Evolutionary conservation across 2,329 filamentous ascomycete genomes (phyloP).

Genomic region (Tolypocladium inflatum): DNA sequence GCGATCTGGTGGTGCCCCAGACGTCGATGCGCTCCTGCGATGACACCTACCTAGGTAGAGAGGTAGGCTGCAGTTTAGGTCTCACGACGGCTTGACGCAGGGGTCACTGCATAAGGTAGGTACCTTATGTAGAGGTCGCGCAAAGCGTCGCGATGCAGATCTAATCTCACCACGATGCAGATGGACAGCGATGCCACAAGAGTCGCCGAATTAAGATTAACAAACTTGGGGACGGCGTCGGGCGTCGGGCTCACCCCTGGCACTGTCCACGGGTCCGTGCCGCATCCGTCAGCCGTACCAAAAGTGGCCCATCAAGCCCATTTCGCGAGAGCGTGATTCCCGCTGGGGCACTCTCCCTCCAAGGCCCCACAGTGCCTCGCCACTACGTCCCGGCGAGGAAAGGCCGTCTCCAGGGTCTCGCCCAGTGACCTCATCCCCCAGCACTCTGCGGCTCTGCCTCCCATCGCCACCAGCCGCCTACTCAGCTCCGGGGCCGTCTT

Average conservation of each 20-base stretch:
- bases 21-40: neutral
- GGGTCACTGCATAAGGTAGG: neutral
- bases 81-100: neutral
- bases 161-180: too few species aligned
- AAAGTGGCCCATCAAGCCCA: too few species aligned
- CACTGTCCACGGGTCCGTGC: neutral
- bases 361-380: neutral
- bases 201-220: neutral
- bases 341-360: neutral
- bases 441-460: too few species aligned
- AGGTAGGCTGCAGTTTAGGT: neutral
- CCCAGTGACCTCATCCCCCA: neutral
- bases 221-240: neutral
- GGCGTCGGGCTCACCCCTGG: neutral
- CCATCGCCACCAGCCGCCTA: too few species aligned
- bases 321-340: neutral
- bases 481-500: neutral
- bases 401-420: neutral
- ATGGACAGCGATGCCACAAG: neutral
- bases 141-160: neutral
- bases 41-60: too few species aligned
- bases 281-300: neutral
- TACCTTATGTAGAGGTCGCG: neutral
- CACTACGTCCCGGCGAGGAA: neutral
- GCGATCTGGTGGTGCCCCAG: too few species aligned